Evolutionary conservation across 257 asterid species (phyloP).

Genomic region (Solanum piurae): DNA sequence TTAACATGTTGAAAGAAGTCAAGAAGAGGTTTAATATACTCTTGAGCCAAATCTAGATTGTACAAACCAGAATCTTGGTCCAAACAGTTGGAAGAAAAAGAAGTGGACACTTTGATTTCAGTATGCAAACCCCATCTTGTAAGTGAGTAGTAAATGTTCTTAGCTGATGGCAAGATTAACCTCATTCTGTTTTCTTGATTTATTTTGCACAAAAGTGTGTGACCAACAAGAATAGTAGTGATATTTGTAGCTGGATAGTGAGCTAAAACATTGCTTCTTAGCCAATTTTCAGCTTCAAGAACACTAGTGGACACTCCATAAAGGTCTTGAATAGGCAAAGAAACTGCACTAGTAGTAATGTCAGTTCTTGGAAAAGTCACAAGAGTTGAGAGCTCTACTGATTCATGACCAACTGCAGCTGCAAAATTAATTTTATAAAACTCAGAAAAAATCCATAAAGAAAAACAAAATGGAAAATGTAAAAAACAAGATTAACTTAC

Average conservation of each 20-base stretch:
- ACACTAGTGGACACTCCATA: conserved; percentile 44
- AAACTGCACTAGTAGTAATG: conserved; percentile 22
- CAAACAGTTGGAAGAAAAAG: conserved; percentile 49
- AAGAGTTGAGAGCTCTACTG: conserved; percentile 32
- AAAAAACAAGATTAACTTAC: neutral
- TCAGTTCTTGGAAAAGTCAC: conserved; percentile 7
- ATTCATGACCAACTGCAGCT: conserved; percentile 38
- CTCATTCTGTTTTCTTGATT: conserved; percentile 12
- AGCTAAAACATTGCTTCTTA: conserved; percentile 46
- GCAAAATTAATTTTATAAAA: neutral
- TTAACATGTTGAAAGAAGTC: conserved; percentile 26
- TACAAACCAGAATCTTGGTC: conserved; percentile 11
- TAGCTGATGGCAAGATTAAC: conserved; percentile 44
- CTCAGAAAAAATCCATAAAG: neutral
- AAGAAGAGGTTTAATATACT: conserved; percentile 37
- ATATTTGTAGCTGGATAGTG: conserved; percentile 55
- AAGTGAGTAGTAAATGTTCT: conserved; percentile 71
- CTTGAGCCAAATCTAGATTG: conserved; percentile 22
- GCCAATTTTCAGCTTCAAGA: conserved; percentile 68
- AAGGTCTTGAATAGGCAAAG: conserved; percentile 36
- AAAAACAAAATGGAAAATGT: neutral
- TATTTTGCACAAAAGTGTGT: conserved; percentile 28
- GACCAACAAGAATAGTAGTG: conserved; percentile 49
- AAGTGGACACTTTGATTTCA: conserved; percentile 46
- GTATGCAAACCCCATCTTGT: conserved; percentile 81